Percentiles rank a stretch among this genome's conserved stretches.
Evolutionary conservation across 192 early-diverging fungal species (phyloP).

Genomic region (Coemansia sp.): DNA sequence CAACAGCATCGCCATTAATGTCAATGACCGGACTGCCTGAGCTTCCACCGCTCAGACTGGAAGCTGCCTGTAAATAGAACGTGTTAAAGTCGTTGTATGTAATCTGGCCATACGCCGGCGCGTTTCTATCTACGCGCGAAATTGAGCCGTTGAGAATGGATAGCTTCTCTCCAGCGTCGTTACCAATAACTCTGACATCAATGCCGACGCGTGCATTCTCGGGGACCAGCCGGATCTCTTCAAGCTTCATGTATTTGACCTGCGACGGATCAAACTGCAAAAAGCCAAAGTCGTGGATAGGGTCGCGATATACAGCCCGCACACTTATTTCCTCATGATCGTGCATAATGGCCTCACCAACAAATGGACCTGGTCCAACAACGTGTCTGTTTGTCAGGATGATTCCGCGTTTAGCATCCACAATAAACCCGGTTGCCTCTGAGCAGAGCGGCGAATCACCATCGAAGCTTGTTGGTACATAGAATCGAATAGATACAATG

Average conservation of each 20-base stretch:
- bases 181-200: constrained; percentile 76
- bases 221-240: constrained; percentile 65
- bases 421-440: constrained; percentile 71
- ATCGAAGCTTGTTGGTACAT: constrained; percentile 35
- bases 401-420: constrained; percentile 70
- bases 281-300: constrained; percentile 84
- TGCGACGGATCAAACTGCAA: constrained; percentile 67
- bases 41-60: constrained; percentile 72
- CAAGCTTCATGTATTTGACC: constrained; percentile 67
- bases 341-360: constrained; percentile 69
- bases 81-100: constrained; percentile 81
- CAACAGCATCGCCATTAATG: constrained; percentile 73
- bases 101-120: constrained; percentile 65
- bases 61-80: constrained; percentile 76
- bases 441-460: constrained; percentile 19
- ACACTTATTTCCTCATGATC: constrained; percentile 76
- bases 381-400: constrained; percentile 80
- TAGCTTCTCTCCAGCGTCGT: constrained; percentile 78
- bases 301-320: constrained; percentile 73
- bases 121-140: constrained; percentile 70
- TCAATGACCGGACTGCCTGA: constrained; percentile 78
- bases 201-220: constrained; percentile 69
- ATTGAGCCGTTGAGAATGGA: constrained; percentile 72
- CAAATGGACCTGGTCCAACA: constrained; percentile 68
- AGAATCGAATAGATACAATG: constrained; percentile 44